phyloP scores from a whole-genome alignment of 2,329 filamentous ascomycete species.

The Blumeria graminis region DNA sequence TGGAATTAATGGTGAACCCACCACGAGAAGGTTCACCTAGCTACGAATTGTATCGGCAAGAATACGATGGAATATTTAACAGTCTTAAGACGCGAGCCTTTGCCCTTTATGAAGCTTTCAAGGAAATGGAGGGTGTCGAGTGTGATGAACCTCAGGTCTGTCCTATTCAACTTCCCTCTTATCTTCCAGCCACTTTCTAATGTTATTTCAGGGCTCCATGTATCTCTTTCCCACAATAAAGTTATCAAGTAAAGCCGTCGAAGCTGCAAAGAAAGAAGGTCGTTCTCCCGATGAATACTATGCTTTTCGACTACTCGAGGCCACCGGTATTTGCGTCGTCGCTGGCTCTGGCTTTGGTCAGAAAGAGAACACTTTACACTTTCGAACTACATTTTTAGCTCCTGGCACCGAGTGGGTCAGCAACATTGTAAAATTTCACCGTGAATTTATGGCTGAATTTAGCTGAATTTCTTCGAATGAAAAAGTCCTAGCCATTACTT shows the following conservation, averaged over 20 bases:
- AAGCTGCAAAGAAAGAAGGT: constrained; percentile 49
- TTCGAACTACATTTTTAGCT: constrained; percentile 89
- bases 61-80: constrained; percentile 63
- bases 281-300: constrained; percentile 81
- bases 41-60: constrained; percentile 57
- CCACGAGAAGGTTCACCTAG: constrained; percentile 64
- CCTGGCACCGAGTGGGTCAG: constrained; percentile 90
- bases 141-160: constrained; percentile 54
- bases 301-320: constrained; percentile 70
- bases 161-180: constrained; percentile 4
- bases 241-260: constrained; percentile 49
- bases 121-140: constrained; percentile 85
- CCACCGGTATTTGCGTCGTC: constrained; percentile 84
- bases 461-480: constrained; percentile 11
- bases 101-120: constrained; percentile 75
- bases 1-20: constrained; percentile 96
- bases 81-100: constrained; percentile 57
- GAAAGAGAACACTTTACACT: constrained; percentile 73
- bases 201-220: constrained; percentile 51
- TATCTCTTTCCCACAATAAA: constrained; percentile 94
- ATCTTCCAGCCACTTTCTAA: background rate
- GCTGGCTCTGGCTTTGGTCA: constrained; percentile 87
- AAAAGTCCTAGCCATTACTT: too few species aligned
- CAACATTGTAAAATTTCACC: constrained; percentile 71
- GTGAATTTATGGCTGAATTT: constrained; percentile 72